Percentiles rank a stretch among this genome's conserved stretches.
These are phyloP conservation scores for Capsaspora owczarzaki DNA, from an alignment of 78 protist species.

Conservation along the genomic window DNA sequence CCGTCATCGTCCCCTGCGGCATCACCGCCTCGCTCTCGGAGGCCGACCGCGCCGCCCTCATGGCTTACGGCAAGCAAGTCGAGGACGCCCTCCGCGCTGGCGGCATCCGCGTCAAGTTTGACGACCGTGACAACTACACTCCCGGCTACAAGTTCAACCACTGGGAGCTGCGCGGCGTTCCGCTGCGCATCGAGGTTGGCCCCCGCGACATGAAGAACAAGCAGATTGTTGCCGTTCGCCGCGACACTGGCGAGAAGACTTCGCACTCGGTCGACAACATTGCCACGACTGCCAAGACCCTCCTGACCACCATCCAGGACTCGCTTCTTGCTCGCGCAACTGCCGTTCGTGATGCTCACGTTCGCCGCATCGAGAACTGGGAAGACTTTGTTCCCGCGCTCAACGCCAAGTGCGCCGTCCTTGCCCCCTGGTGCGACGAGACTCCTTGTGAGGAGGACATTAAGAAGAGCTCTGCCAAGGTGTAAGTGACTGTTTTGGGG, in stretches of 20 bases:
- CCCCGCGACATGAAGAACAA: conserved; percentile 75
- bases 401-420: conserved; percentile 27
- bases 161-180: conserved; percentile 92
- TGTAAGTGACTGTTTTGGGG: not conserved
- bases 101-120: conserved; percentile 76
- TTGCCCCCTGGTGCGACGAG: conserved; percentile 78
- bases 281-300: not conserved
- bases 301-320: conserved; percentile 62
- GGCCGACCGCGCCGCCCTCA: conserved; percentile 31
- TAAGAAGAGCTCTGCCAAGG: conserved; percentile 2
- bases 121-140: conserved; percentile 57
- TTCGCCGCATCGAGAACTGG: conserved; percentile 40
- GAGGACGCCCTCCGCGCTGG: conserved; percentile 21
- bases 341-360: conserved; percentile 44
- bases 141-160: conserved; percentile 86
- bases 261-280: conserved; percentile 1
- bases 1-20: conserved; percentile 82
- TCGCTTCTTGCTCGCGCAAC: conserved; percentile 54
- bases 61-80: not conserved
- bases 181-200: conserved; percentile 94
- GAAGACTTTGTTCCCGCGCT: conserved; percentile 67
- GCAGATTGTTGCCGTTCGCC: conserved; percentile 47
- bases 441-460: conserved; percentile 62
- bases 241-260: conserved; percentile 58
- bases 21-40: conserved; percentile 19